Evolutionary conservation across 2,329 filamentous ascomycete species (phyloP).

Genomic region (Hypomyces rosellus): DNA sequence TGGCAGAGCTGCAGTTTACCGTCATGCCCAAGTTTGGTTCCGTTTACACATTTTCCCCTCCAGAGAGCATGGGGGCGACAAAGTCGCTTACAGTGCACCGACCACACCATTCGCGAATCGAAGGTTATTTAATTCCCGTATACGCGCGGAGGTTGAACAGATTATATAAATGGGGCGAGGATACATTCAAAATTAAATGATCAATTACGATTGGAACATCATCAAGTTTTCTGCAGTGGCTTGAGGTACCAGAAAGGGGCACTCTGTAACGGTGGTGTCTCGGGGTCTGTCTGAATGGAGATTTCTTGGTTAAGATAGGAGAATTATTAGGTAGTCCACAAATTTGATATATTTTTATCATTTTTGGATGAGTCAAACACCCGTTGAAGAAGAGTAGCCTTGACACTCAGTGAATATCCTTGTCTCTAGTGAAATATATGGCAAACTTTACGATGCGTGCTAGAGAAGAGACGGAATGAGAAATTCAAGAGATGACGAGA

Average conservation of each 20-base stretch:
- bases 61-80: constrained; percentile 18
- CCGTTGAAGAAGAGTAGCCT: too few relatives aligned
- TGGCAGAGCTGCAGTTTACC: constrained; percentile 36
- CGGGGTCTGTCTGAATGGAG: too few relatives aligned
- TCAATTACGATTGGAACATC: not conserved
- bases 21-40: constrained; percentile 36
- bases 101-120: constrained; percentile 31
- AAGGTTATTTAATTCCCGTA: constrained; percentile 23
- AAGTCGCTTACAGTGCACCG: constrained; percentile 30
- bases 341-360: too few relatives aligned
- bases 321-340: too few relatives aligned
- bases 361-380: too few relatives aligned
- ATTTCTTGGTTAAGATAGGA: too few relatives aligned
- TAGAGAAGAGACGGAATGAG: too few relatives aligned
- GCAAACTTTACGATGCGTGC: too few relatives aligned
- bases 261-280: too few relatives aligned
- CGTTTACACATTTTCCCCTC: constrained; percentile 33
- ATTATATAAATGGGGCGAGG: constrained; percentile 5
- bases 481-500: too few relatives aligned
- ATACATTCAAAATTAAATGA: not conserved
- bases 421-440: too few relatives aligned
- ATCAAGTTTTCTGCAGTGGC: not conserved
- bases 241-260: not conserved
- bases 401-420: too few relatives aligned
- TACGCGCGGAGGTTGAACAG: constrained; percentile 25